Evolutionary conservation across 1,284 basidiomycete species (phyloP), one percentile per base, ranked within the genome.

Genomic region (Porogramme epimiltina): DNA sequence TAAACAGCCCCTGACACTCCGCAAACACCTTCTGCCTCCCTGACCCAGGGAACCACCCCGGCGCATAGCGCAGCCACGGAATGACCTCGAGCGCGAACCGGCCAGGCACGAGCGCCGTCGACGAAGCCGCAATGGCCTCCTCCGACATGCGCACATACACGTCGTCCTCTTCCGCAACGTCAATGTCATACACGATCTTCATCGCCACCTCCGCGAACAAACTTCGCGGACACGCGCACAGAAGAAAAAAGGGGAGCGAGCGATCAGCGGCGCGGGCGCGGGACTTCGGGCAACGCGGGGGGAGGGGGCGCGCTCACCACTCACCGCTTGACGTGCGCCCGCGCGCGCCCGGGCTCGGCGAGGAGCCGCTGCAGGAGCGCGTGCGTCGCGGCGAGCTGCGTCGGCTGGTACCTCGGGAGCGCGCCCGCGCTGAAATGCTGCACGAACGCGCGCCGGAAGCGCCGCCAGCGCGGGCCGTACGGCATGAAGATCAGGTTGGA

Each of bases 21-120:
- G 33, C 46, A 10, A 52, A 51, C 0, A 44, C 10, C 16, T 47
- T 54, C n/a, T 58, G 52, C 16, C 49, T 53, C 0, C 26, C 25
- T 3, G 56, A 48, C 1, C 52, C 56, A 0, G 61, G 61, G 19
- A 59, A 50, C 58, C 55, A 62, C 1, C 47, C 11, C 2, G 61
- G 58, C 0, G 59, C 13, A 37, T 60, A 40, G 1, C 49, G 41
- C 3, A 60, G 47, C 19, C 55, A 49, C 0, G 55, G 58, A 3
- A 60, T 19, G 20, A 37, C 31, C 28, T 60, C 50, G 10, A 60
- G 45, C 0, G 39, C 47, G 25, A 56, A 61, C 15, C n/a, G 25
- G 1, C 56, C 59, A 3, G 53, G 58, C 1, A 45, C 33, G 19
- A 18, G 38, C 2, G 20, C 44, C 18, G 23, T 22, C 0, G 11